These are phyloP conservation scores for Pichia rugopelliculosa DNA, from an alignment of 805 yeast genomes.

Conservation along the genomic window DNA sequence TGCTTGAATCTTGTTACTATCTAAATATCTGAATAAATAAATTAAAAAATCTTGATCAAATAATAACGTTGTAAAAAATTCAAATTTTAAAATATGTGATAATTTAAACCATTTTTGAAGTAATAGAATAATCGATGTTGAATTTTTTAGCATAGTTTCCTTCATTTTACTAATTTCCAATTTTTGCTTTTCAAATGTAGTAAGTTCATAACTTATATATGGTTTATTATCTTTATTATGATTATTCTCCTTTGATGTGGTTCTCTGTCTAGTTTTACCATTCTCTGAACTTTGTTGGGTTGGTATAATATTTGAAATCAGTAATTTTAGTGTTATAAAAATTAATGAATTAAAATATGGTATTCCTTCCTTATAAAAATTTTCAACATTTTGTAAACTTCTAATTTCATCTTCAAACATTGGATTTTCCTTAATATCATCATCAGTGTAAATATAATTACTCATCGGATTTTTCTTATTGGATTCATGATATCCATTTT, in stretches of 20 bases:
- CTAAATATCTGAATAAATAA: constrained; percentile 28
- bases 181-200: constrained; percentile 29
- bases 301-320: constrained; percentile 41
- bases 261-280: constrained; percentile 18
- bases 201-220: constrained; percentile 12
- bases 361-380: constrained; percentile 46
- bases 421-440: constrained; percentile 30
- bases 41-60: constrained; percentile 62
- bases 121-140: constrained; percentile 44
- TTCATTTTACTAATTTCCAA: constrained; percentile 53
- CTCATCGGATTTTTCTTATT: constrained; percentile 29
- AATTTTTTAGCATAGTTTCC: constrained; percentile 53
- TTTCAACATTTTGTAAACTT: constrained; percentile 50
- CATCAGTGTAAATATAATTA: constrained; percentile 19
- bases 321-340: constrained; percentile 53
- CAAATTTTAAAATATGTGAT: constrained; percentile 72
- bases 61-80: constrained; percentile 60
- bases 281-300: constrained; percentile 17
- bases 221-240: constrained; percentile 10
- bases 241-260: constrained; percentile 1
- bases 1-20: constrained; percentile 24
- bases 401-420: constrained; percentile 30
- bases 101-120: constrained; percentile 72
- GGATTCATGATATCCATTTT: constrained; percentile 32
- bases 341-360: constrained; percentile 56